phyloP scores from a whole-genome alignment of 208 protist genomes.

The Strigomonas culicis region DNA sequence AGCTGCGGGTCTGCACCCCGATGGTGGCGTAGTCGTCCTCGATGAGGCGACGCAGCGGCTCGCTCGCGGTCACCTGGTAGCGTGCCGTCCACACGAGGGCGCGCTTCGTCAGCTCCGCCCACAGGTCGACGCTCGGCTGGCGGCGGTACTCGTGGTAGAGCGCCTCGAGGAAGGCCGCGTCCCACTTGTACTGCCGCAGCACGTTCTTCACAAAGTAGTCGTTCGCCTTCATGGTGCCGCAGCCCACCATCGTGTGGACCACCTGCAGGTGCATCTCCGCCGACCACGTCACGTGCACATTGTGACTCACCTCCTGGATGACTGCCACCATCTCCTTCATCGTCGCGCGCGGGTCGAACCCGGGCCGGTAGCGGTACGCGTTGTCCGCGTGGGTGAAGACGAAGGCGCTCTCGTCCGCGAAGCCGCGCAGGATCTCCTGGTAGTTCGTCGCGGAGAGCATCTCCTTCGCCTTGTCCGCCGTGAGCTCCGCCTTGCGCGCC shows the following conservation, averaged over 20 bases:
- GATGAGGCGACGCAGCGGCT: conserved; percentile 73
- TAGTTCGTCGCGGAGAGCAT: conserved; percentile 70
- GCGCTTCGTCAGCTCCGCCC: conserved; percentile 88
- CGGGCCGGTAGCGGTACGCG: conserved; percentile 37
- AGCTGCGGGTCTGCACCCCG: conserved; percentile 81
- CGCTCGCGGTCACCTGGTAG: conserved; percentile 77
- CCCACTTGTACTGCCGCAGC: conserved; percentile 81
- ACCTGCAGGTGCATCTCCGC: conserved; percentile 87
- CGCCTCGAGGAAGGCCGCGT: conserved; percentile 68
- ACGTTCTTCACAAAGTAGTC: conserved; percentile 91
- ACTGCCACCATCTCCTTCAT: conserved; percentile 42
- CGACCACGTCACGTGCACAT: conserved; percentile 76
- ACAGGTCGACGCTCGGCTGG: conserved; percentile 75
- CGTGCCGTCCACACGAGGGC: conserved; percentile 87
- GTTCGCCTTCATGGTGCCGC: conserved; percentile 88
- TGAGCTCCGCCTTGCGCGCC: conserved; percentile 30
- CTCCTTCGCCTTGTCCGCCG: conserved; percentile 32
- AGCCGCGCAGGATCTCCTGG: conserved; percentile 66
- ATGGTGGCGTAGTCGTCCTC: conserved; percentile 91
- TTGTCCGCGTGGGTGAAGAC: conserved; percentile 28
- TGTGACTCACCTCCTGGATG: conserved; percentile 64
- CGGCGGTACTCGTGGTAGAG: conserved; percentile 89
- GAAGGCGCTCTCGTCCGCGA: conserved; percentile 74
- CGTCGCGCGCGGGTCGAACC: conserved; percentile 48
- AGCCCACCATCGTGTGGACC: conserved; percentile 66